Base-by-base conservation (phyloP, 805 yeast genomes). In the Blastobotrys chiropterorum region DNA sequence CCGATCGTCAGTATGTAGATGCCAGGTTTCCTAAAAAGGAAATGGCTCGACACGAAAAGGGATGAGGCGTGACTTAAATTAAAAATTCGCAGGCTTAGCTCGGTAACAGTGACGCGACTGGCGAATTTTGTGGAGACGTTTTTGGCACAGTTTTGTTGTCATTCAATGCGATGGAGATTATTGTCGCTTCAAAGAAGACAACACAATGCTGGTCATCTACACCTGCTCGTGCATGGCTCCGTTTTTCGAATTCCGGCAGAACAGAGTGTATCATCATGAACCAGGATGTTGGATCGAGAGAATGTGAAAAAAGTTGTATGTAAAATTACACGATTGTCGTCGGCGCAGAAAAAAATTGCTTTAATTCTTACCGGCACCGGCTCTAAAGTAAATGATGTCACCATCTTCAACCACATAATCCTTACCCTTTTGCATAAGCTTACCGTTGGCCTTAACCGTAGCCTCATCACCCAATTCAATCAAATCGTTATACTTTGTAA, bases 351-450 rank as follows among this genome's bases (percentile, higher is more conserved):
- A 38, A 38, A 38, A 15, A 5, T 11, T 14, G 16, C 6, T 42
- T 17, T 70, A 79, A 65, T 78, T 86, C 75, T 88, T 88, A 71
- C 95, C 95, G 50, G 90, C 96, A 62, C 95, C 95, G 49, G 90
- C 90, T 75, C 94, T 85, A 79, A 92, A 86, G 72, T 83, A 88
- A 58, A 92, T 76, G 64, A 94, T 77, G 68, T 90, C 98, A 64
- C 96, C 96, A 68, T 90, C 97, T 74, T 90, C 96, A 53, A 94
- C 96, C 50, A 81, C 86, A 68, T 94, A 94, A 57, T 83, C 95
- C 71, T 92, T 94, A 72, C 99, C 99, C 79, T 90, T 95, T 65
- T 82, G 84, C 69, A 79, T 73, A 63, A 92, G 78, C 72, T 90
- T 90, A 68, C 99, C 99, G 55, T 86, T 87, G 49, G 95, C 81